Conservation (phyloP, 306 rosid genomes). For the Casuarina equisetifolia region DNA sequence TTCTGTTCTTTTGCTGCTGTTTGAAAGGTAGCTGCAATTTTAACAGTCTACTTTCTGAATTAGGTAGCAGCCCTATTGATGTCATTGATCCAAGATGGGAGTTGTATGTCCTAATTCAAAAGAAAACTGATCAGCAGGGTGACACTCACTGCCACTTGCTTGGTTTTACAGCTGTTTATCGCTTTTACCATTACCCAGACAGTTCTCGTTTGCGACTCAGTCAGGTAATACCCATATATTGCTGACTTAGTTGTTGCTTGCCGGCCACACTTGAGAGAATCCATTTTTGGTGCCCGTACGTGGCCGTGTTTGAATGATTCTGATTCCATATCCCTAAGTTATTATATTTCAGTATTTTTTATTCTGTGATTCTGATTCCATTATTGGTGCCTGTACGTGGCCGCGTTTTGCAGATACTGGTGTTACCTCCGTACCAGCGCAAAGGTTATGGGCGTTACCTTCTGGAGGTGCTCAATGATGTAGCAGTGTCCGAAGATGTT, state of each 20-base stretch:
- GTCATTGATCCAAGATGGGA: conserved; percentile 85
- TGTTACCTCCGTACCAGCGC: conserved; percentile 83
- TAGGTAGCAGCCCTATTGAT: conserved; percentile 94
- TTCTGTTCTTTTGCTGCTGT: conserved; percentile 10
- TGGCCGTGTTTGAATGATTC: not conserved
- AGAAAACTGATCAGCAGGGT: conserved; percentile 52
- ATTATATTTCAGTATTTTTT: not conserved
- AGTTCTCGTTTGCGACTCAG: conserved; percentile 76
- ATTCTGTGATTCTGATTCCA: not conserved
- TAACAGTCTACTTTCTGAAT: conserved; percentile 15
- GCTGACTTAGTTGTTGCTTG: conserved; percentile 20
- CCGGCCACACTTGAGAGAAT: not conserved
- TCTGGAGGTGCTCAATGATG: conserved; percentile 64
- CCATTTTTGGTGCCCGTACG: not conserved
- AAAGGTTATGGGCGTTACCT: conserved; percentile 86
- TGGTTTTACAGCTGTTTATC: conserved; percentile 86
- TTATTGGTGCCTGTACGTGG: not conserved
- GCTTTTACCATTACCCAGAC: conserved; percentile 83
- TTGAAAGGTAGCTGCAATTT: conserved; percentile 18
- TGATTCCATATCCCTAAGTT: not conserved
- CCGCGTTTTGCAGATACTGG: conserved; percentile 57
- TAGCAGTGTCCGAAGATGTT: conserved; percentile 70
- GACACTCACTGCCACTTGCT: conserved; percentile 47
- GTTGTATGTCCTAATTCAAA: conserved; percentile 69
- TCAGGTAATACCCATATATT: conserved; percentile 54